phyloP scores from a whole-genome alignment of 768 basidiomycete genomes.

The Termitomyces sp. region DNA sequence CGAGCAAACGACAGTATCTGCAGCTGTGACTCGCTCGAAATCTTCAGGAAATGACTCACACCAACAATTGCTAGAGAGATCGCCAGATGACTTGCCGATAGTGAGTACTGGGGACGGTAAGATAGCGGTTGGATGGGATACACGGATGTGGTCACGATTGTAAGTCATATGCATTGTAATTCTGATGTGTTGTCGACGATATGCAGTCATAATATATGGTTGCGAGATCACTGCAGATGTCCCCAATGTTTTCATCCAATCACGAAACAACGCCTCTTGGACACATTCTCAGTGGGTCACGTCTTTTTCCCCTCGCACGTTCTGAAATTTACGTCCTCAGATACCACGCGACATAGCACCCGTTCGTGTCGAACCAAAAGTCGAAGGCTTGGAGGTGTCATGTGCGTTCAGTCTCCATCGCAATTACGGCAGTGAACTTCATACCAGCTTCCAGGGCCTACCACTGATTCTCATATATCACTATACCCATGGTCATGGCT shows the following conservation, averaged over 20 bases:
- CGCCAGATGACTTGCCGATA: constrained; percentile 42
- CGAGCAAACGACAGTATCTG: constrained; percentile 16
- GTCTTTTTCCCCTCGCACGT: neutral
- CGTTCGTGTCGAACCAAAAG: constrained; percentile 43
- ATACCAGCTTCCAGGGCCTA: constrained; percentile 39
- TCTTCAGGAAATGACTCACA: constrained; percentile 10
- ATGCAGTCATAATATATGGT: constrained; percentile 82
- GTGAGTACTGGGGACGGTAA: constrained; percentile 52
- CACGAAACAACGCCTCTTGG: constrained; percentile 87
- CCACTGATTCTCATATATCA: constrained; percentile 63
- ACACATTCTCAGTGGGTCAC: constrained; percentile 69
- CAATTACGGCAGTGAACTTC: neutral
- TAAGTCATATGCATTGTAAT: constrained; percentile 29
- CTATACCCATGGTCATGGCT: constrained; percentile 89
- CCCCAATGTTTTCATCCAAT: constrained; percentile 77
- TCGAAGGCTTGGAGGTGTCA: constrained; percentile 63
- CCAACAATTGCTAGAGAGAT: constrained; percentile 20
- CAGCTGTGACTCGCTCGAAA: constrained; percentile 14
- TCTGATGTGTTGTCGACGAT: neutral
- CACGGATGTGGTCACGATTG: constrained; percentile 72
- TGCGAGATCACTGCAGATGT: constrained; percentile 92
- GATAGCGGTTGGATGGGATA: constrained; percentile 71
- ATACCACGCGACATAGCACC: constrained; percentile 75
- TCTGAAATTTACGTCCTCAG: constrained; percentile 29
- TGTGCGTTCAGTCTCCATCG: constrained; percentile 43